Base-by-base conservation (phyloP, 2,329 filamentous ascomycete species). In the Pseudogymnoascus pannorum region DNA sequence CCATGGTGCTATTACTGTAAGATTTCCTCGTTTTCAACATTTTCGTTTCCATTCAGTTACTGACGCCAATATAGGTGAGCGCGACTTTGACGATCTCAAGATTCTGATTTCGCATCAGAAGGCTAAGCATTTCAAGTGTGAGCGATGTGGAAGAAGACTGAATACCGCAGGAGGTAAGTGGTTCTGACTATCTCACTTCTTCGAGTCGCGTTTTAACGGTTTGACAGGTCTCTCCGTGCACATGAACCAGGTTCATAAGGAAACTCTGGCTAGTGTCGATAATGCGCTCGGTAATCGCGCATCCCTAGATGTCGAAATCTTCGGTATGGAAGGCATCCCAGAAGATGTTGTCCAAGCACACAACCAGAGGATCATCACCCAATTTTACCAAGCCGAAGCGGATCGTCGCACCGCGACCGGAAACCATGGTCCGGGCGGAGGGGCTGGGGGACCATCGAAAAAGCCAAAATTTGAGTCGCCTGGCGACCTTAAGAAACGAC, bases 81-180 rank as follows among this genome's bases (percentile, higher is more conserved):
- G 93, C 78, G 93, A 97, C 77, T 99, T 97, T 73, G 92, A 97
- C 75, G 94, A 99, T 74, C 76, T 96, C 54, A 97, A 96, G 79
- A 92, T 97, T 68, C 86, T 99, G 66, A 95, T 96, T 68, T 92
- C 90, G 62, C 94, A 99, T 75, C 94, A 97, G 72, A 97, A 97
- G 74, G 92, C 93, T n/a, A 97, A 97, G 77, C 94, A 99, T 75
- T 97, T 96, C 81, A 97, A 96, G 76, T 99, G 94, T 77, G 91
- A 96, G 69, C 81, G 88, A 77, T 99, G 94, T 74, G 87, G 87
- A 60, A 86, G 94, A 66, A 83, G 92, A 67, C 77, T 99, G 61
- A 97, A 96, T 73, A 99, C 94, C 1, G 92, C 92, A 42, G 94
- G 94, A 82, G 94, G 92, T 95, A 75, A 71, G 83, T 73, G 31